Evolutionary conservation across 148 eudicot genomes (phyloP).

Genomic region (Suaeda aralocaspica): DNA sequence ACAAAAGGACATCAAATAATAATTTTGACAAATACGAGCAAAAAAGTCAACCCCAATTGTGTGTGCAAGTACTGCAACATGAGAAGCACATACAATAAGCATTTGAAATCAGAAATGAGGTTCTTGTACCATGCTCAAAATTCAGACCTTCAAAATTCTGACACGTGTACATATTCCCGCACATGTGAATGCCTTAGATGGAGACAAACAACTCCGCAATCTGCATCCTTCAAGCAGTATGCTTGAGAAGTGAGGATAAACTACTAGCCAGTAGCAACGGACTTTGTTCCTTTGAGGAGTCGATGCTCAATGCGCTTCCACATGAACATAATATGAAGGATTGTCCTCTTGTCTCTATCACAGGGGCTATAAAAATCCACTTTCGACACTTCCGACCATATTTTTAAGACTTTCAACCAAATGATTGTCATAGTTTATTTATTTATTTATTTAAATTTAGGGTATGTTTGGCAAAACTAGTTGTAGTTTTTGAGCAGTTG

Average conservation of each 20-base stretch:
- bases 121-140: not conserved
- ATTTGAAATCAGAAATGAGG: not conserved
- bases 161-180: not conserved
- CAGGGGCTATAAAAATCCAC: no score
- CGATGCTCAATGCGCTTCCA: not conserved
- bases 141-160: not conserved
- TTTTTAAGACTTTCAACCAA: no score
- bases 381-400: no score
- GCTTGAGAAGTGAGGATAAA: not conserved
- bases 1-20: no score
- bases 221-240: not conserved
- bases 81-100: not conserved
- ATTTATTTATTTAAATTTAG: no score
- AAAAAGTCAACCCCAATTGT: not conserved
- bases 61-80: not conserved
- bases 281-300: not conserved
- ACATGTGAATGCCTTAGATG: not conserved
- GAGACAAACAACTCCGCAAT: not conserved
- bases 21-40: not conserved
- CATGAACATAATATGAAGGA: no score
- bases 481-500: no score
- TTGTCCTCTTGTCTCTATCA: no score
- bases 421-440: no score
- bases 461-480: no score
- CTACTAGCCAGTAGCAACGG: not conserved